phyloP scores from a whole-genome alignment of 106 monocot species.

The Dioscorea alata region DNA sequence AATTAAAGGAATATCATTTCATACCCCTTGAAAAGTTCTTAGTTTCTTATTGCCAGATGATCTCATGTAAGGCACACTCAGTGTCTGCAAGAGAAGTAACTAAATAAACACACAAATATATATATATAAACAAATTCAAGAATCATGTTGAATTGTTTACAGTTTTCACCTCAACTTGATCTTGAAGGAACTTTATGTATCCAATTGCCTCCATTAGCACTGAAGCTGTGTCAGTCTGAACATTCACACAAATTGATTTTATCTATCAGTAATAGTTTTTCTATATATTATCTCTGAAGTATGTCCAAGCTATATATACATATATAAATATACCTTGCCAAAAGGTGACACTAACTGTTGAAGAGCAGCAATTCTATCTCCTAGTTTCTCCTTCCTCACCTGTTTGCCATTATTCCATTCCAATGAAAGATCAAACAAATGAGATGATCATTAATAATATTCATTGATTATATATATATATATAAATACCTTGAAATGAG shows the following conservation, averaged over 20 bases:
- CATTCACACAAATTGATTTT: too few species aligned
- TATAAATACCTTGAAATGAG: slow-evolving; percentile 47
- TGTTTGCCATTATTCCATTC: slow-evolving; percentile 1
- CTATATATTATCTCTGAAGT: not conserved
- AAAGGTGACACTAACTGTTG: slow-evolving; percentile 90
- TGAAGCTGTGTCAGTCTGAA: slow-evolving; percentile 55
- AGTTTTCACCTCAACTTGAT: slow-evolving; percentile 48
- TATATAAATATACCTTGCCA: slow-evolving; percentile 52
- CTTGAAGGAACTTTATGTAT: slow-evolving; percentile 57
- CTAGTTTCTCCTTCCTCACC: slow-evolving; percentile 91
- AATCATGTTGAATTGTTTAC: too few species aligned
- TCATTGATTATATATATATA: not conserved
- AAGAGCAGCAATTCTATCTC: slow-evolving; percentile 83
- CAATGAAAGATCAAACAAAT: not conserved
- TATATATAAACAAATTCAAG: too few species aligned
- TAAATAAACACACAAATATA: too few species aligned
- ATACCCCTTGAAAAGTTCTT: slow-evolving; percentile 34
- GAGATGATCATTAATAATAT: too few species aligned
- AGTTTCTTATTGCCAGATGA: slow-evolving; percentile 24
- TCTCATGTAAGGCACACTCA: slow-evolving; percentile 64
- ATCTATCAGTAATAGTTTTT: not conserved
- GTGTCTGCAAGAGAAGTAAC: slow-evolving; percentile 39
- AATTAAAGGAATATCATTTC: too few species aligned
- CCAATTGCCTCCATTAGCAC: slow-evolving; percentile 61
- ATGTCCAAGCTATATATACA: too few species aligned